Base-by-base conservation (phyloP, 179 eudicot genomes). In the Beta macrorhiza region DNA sequence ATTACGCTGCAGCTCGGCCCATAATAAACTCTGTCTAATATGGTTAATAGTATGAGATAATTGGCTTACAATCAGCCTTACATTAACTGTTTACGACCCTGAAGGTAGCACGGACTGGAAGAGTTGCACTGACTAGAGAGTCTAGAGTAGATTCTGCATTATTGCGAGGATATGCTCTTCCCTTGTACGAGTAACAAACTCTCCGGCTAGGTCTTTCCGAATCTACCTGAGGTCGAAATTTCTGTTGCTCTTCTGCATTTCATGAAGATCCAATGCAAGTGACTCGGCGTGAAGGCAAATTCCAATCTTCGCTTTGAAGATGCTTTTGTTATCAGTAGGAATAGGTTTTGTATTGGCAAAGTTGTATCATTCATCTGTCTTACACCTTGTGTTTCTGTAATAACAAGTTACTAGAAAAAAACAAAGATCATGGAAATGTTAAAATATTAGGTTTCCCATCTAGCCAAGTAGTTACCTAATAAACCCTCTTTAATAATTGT, bases 71-170 rank as follows among this genome's bases (percentile, higher is more conserved):
- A 37, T 37, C 42, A 37, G 42, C 4, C 42, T 37, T 29, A 62
- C 16, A 62, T 49, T 8, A 47, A 20, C 5, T 74, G 71, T 58
- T 64, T 68, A 17, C 20, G 42, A 6, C 71, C 53, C 58, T 80
- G 75, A 84, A 95, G 97, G 98, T 93, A 85, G 98, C 97, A 59
- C 89, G 98, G 77, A 95, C 97, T 0, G 98, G 97, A 59, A 87
- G 98, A 79, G 91, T 95, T 87, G 97, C 97, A 32, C 75, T 95
- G 72, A 84, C 89, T 68, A 90, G 98, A 42, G 97, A 93, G 78
- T 95, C 97, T 0, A 92, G 98, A n/a, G 98, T 93, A 52, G 94
- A 92, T 84, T 95, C 97, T 14, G 86, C 85, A 17, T 93, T 87
- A 82, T 93, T 95, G 45, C 89, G 97, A 7, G 97, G 97, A 67